A percentile compares a stretch with the other conserved stretches of the same genome.
These are phyloP conservation scores for Pythium diclinum DNA, from an alignment of 352 stramenopile genomes.

Conservation along the genomic window DNA sequence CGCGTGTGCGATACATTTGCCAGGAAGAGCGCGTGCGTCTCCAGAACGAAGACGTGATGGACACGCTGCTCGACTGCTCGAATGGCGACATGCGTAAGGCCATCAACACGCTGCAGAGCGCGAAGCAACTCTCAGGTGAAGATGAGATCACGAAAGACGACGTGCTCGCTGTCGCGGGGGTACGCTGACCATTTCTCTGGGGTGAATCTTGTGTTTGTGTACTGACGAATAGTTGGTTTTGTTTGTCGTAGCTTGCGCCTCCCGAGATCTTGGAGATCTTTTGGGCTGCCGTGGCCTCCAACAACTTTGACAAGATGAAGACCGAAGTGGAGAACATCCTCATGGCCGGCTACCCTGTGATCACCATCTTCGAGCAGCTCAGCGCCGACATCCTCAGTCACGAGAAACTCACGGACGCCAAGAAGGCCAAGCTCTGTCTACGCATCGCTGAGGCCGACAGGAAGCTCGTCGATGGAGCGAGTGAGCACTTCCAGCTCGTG, in stretches of 20 bases:
- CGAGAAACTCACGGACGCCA: conserved; percentile 78
- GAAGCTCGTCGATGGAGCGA: conserved; percentile 94
- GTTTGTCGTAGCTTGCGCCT: conserved; percentile 52
- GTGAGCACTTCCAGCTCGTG: conserved; percentile 96
- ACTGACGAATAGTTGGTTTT: not conserved
- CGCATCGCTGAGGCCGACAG: conserved; percentile 95
- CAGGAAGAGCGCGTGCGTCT: conserved; percentile 67
- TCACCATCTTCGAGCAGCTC: conserved; percentile 90
- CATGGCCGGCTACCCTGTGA: conserved; percentile 90
- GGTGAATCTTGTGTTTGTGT: not conserved
- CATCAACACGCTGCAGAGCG: conserved; percentile 97
- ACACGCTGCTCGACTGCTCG: conserved; percentile 91
- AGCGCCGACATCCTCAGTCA: conserved; percentile 76
- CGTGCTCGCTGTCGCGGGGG: conserved; percentile 80
- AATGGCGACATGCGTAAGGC: conserved; percentile 97
- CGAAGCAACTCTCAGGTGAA: conserved; percentile 89
- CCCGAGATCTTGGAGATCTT: conserved; percentile 75
- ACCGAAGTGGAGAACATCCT: conserved; percentile 90
- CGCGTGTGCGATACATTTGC: conserved; percentile 88
- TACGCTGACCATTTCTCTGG: conserved; percentile 24
- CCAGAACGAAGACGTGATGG: conserved; percentile 71
- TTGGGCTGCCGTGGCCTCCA: conserved; percentile 72
- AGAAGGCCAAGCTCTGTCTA: conserved; percentile 93
- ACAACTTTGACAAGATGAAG: conserved; percentile 90
- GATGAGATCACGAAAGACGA: conserved; percentile 69